Evolutionary conservation across 1,284 basidiomycete species (phyloP), one percentile per base, ranked within the genome.

Genomic region (Rhodotorula sp.): DNA sequence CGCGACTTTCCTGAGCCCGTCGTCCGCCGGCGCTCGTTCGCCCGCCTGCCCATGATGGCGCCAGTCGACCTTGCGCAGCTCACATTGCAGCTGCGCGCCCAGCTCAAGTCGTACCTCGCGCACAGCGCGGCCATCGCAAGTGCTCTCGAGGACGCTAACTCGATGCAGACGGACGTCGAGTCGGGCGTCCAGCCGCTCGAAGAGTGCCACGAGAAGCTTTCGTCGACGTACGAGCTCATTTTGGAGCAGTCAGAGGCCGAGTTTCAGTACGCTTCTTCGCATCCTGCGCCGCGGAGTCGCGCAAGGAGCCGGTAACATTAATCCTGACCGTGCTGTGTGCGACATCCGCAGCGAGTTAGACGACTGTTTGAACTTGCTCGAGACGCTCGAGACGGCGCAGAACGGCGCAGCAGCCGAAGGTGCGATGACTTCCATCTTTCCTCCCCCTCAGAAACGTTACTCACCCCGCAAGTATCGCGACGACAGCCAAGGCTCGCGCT

Each of bases 151-250:
- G 67, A 68, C 47, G 69, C 63, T 52, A 72, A 75, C 65, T 67
- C 68, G 52, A 53, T 73, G 16, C 73, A 75, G 50, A 40, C 53
- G 8, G 71, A 72, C 54, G 63, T 74, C 48, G 71, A 69, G 11
- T 62, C 46, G 18, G 71, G 64, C 31, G 50, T 47, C 30, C 66
- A 67, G 51, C 70, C 70, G 1, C 30, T 69, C 40, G 51, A 28
- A 5, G 30, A 56, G 16, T 59, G 72, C 34, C 61, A 65, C 22
- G 54, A 28, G 0, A 44, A 63, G 31, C 57, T 75, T 20, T 67
- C 69, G 34, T 47, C 53, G 51, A 54, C 60, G 22, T 71, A 75
- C 58, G 69, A 65, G 28, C 46, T 57, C 46, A 15, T 73, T 6
- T 62, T 54, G 6, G 59, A 60, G 18, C 62, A 65, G 37, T 62